Evolutionary conservation across 257 asterid species (phyloP), one percentile per base, ranked within the genome.

Genomic region (Solanum chilense): DNA sequence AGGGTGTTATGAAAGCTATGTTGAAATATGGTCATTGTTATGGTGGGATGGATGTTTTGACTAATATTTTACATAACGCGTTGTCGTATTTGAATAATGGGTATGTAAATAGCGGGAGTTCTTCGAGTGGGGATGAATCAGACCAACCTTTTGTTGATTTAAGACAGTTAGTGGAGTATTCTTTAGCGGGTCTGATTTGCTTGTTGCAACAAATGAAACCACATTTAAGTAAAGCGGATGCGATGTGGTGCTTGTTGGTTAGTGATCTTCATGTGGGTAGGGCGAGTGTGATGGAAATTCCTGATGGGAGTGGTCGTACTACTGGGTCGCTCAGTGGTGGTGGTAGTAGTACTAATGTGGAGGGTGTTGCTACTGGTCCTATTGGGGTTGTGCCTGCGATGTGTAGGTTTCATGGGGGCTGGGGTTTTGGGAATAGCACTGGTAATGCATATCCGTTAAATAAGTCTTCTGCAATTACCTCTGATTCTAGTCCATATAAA

Each of bases 211-310:
- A 93, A 90, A 88, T 94, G 74, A 95, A 94, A 91, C 98, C 98
- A 18, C 95, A 93, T 85, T 87, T 96, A 93, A 95, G 94, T 75
- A 94, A 90, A 80, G 98, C 95, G 21, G 98, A 96, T 44, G 98
- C 99, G 3, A 95, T 97, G 99, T 96, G 99, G 99, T 95, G 98
- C 91, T 92, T 97, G 89, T 85, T 97, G 86, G 94, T 94, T 97
- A 94, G 96, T 85, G 98, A 95, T 90, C 96, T 97, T 84, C 98
- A 96, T 64, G 95, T 95, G 12, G 98, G 96, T 47, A 88, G 97
- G 25, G 98, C 98, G n/a, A 95, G 98, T 23, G 93, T 92, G 88
- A 93, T 95, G 96, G 99, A 97, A 21, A 86, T 95, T 35, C 99
- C 99, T 0, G 86, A 66, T 69, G 92, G 90, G 68, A 89, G 42